These are phyloP conservation scores for Calonectria fujianensis DNA, from an alignment of 2,329 filamentous ascomycete species.

Conservation along the genomic window DNA sequence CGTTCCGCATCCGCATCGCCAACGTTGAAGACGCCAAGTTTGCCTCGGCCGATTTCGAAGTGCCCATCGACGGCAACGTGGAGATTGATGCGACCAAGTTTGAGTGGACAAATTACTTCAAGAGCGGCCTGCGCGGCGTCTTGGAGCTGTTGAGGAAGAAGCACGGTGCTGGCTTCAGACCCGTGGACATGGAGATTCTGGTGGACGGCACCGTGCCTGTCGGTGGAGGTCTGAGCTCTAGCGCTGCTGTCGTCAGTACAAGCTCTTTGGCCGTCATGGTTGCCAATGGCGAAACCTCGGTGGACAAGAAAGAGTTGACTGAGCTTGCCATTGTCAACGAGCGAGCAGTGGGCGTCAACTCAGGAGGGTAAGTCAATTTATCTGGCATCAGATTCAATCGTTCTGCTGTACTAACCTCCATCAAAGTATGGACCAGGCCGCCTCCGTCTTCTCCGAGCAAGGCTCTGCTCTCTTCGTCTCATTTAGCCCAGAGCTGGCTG, in stretches of 20 bases:
- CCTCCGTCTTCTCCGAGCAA: conserved; percentile 92
- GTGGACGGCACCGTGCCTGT: conserved; percentile 95
- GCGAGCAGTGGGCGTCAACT: conserved; percentile 95
- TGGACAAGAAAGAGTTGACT: conserved; percentile 94
- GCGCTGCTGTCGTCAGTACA: conserved; percentile 93
- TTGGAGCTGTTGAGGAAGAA: conserved; percentile 84
- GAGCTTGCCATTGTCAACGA: conserved; percentile 97
- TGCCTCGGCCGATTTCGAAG: conserved; percentile 82
- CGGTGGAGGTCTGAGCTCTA: conserved; percentile 94
- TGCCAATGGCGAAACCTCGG: conserved; percentile 84
- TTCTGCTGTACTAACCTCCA: conserved; percentile 50
- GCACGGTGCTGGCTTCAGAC: conserved; percentile 75
- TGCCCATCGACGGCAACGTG: conserved; percentile 78
- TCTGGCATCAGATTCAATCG: not conserved
- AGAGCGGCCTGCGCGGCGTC: conserved; percentile 89
- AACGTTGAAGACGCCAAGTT: conserved; percentile 88
- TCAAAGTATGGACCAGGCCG: conserved; percentile 94
- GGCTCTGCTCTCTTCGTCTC: conserved; percentile 93
- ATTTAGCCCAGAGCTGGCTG: conserved; percentile 87
- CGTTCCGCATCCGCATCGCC: conserved; percentile 83
- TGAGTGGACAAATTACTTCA: conserved; percentile 99
- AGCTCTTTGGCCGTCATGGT: conserved; percentile 91
- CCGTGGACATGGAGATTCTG: conserved; percentile 87
- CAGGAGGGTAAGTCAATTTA: conserved; percentile 81
- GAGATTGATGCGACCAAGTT: conserved; percentile 89